phyloP scores from a whole-genome alignment of 1,139 yeast genomes.

The Lodderomyces theae region DNA sequence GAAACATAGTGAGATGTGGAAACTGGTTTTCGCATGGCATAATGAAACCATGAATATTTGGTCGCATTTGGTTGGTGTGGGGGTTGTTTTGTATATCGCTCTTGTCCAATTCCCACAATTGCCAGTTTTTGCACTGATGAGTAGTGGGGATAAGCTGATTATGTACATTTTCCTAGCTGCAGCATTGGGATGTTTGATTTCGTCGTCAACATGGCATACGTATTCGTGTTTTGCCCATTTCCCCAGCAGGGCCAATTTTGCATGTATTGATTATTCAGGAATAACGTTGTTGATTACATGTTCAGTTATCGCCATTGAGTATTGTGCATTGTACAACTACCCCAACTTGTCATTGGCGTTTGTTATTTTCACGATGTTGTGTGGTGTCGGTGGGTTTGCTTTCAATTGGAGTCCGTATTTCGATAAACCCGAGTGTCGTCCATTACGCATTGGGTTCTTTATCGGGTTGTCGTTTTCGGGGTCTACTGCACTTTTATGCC shows the following conservation, averaged over 20 bases:
- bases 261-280: conserved; percentile 95
- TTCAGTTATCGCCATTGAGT: conserved; percentile 85
- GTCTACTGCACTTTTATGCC: conserved; percentile 57
- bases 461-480: conserved; percentile 79
- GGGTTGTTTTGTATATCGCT: conserved; percentile 55
- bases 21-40: conserved; percentile 51
- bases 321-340: conserved; percentile 67
- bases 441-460: conserved; percentile 79
- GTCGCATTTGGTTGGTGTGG: conserved; percentile 79
- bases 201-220: conserved; percentile 90
- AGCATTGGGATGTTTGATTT: conserved; percentile 70
- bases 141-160: conserved; percentile 48
- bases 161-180: conserved; percentile 67
- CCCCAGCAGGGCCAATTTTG: conserved; percentile 66
- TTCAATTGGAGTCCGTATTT: conserved; percentile 91
- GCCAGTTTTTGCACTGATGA: conserved; percentile 37
- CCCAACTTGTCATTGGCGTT: conserved; percentile 49
- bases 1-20: conserved; percentile 57
- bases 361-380: conserved; percentile 57
- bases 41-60: conserved; percentile 93
- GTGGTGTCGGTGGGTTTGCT: conserved; percentile 70
- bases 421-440: conserved; percentile 82
- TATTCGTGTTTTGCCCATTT: conserved; percentile 75
- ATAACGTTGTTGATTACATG: conserved; percentile 87
- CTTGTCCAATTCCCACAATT: conserved; percentile 61